Evolutionary conservation across 371 early-diverging fungal species (phyloP).

Genomic region (Phascolomyces articulosus): DNA sequence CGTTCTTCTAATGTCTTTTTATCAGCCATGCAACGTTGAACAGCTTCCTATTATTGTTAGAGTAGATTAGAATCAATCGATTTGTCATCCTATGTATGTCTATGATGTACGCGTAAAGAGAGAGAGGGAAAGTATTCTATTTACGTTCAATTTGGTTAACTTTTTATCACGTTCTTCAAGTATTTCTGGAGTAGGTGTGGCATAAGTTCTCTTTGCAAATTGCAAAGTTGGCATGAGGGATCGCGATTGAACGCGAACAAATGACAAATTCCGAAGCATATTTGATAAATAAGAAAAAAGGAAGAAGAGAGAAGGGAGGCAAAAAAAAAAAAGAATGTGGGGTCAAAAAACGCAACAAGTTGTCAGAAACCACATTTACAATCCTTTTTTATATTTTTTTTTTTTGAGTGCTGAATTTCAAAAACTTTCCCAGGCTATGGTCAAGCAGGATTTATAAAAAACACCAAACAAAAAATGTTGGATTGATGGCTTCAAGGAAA

Average conservation of each 20-base stretch:
- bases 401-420: not conserved
- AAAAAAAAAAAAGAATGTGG: not conserved
- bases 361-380: not conserved
- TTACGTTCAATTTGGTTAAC: not conserved
- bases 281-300: not conserved
- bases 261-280: not conserved
- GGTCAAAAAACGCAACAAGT: too few species aligned
- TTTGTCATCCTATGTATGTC: not conserved
- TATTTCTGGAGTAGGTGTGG: not conserved
- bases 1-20: slow-evolving; percentile 91
- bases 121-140: not conserved
- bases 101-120: not conserved
- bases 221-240: not conserved
- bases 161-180: slow-evolving; percentile 5
- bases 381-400: not conserved
- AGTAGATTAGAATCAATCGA: too few species aligned
- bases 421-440: not conserved
- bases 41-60: slow-evolving; percentile 63
- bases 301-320: not conserved
- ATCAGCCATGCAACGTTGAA: slow-evolving; percentile 91
- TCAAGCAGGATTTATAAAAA: too few species aligned
- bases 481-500: too few species aligned
- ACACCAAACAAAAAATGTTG: too few species aligned
- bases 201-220: not conserved
- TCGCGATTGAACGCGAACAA: not conserved